phyloP scores from a whole-genome alignment of 2,329 filamentous ascomycete species.

The Cladosporium phlei region DNA sequence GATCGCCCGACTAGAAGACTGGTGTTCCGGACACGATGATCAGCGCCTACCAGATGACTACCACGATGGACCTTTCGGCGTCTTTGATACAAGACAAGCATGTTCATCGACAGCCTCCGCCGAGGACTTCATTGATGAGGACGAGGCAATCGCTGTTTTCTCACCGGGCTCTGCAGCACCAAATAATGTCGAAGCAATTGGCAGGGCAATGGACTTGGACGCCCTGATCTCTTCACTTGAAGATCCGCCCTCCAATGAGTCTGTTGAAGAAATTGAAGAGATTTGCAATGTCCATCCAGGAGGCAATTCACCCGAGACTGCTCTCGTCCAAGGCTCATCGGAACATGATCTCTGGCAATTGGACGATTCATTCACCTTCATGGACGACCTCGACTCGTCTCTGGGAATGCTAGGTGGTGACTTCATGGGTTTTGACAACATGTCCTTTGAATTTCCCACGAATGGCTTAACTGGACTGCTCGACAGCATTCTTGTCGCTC shows the following conservation, averaged over 20 bases:
- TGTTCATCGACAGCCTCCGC: not conserved
- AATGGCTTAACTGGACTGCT: not conserved
- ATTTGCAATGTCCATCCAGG: not conserved
- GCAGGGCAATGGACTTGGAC: not conserved
- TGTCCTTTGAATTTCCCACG: not conserved
- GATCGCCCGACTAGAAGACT: constrained; percentile 4
- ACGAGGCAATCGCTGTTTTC: not conserved
- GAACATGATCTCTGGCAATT: constrained; percentile 1
- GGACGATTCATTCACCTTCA: not conserved
- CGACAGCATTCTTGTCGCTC: not conserved
- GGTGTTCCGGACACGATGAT: not conserved
- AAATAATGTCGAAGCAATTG: not conserved
- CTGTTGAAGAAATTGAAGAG: not conserved
- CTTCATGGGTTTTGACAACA: not conserved
- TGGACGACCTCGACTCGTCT: not conserved
- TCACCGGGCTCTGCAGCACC: not conserved
- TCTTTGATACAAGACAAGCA: not conserved
- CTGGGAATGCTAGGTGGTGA: not conserved
- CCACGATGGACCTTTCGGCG: not conserved
- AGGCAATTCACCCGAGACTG: not conserved
- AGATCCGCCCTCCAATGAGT: not conserved
- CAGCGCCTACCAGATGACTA: not conserved
- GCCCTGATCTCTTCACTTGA: not conserved
- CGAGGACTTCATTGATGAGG: not conserved
- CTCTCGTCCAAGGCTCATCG: not conserved